These are phyloP conservation scores for Claviceps maximensis DNA, from an alignment of 2,329 filamentous ascomycete species.

Conservation along the genomic window DNA sequence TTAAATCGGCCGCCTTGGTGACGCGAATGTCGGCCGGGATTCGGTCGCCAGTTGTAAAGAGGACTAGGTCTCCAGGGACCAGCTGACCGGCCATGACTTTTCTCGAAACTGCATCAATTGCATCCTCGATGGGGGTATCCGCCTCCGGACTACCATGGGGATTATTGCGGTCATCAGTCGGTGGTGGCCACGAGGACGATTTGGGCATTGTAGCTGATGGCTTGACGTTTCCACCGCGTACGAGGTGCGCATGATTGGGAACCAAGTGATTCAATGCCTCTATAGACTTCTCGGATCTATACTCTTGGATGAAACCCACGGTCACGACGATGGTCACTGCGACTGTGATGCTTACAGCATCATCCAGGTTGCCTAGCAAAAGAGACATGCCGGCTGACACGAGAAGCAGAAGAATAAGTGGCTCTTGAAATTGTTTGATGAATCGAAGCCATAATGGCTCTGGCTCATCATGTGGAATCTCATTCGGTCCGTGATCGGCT, in stretches of 20 bases:
- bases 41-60: slow-evolving; percentile 91
- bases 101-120: slow-evolving; percentile 58
- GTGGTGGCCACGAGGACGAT: slow-evolving; percentile 35
- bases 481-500: slow-evolving; percentile 75
- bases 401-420: slow-evolving; percentile 81
- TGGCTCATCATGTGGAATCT: slow-evolving; percentile 84
- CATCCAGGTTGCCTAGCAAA: slow-evolving; percentile 83
- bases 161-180: slow-evolving; percentile 30
- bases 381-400: slow-evolving; percentile 80
- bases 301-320: slow-evolving; percentile 94
- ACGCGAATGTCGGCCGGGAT: slow-evolving; percentile 95
- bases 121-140: slow-evolving; percentile 46
- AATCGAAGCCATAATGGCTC: slow-evolving; percentile 94
- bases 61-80: slow-evolving; percentile 81
- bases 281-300: slow-evolving; percentile 91
- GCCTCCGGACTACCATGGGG: slow-evolving; percentile 29
- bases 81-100: slow-evolving; percentile 80
- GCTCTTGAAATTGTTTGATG: slow-evolving; percentile 91
- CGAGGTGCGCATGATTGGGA: slow-evolving; percentile 90
- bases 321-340: slow-evolving; percentile 95
- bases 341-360: slow-evolving; percentile 88
- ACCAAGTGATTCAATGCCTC: slow-evolving; percentile 90
- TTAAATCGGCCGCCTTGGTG: slow-evolving; percentile 75
- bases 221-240: slow-evolving; percentile 44
- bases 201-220: slow-evolving; percentile 17